phyloP scores from a whole-genome alignment of 371 early-diverging fungal genomes.

The Funneliformis caledonium region DNA sequence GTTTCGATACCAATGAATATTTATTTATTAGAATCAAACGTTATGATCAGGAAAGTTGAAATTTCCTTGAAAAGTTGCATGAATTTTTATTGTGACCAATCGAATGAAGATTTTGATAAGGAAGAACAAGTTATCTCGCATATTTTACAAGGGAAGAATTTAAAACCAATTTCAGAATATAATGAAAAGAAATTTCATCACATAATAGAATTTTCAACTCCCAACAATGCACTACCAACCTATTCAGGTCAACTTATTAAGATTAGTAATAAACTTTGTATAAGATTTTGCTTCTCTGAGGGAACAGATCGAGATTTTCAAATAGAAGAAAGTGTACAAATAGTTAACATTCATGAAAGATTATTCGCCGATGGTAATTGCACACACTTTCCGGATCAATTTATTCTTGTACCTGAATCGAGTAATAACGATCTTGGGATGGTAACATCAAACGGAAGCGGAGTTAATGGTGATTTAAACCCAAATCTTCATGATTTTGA shows the following conservation, averaged over 20 bases:
- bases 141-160: not conserved
- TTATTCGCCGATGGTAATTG: not conserved
- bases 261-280: not conserved
- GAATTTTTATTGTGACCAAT: constrained; percentile 16
- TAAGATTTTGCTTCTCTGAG: not conserved
- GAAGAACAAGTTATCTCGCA: not conserved
- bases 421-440: no score
- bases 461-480: no score
- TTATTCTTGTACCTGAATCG: no score
- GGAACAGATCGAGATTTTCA: not conserved
- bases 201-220: constrained; percentile 18
- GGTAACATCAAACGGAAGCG: no score
- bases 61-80: not conserved
- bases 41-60: constrained; percentile 19
- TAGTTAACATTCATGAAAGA: constrained; percentile 19
- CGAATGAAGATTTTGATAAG: not conserved
- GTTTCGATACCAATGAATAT: constrained; percentile 26
- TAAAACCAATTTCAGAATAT: not conserved
- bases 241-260: constrained; percentile 8
- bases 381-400: no score
- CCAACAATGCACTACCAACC: not conserved
- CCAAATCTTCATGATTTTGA: no score
- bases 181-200: not conserved
- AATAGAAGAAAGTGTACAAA: constrained; percentile 24
- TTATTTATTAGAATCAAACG: not conserved